Conservation (phyloP, 148 eudicot genomes). For the Mesembryanthemum crystallinum region DNA sequence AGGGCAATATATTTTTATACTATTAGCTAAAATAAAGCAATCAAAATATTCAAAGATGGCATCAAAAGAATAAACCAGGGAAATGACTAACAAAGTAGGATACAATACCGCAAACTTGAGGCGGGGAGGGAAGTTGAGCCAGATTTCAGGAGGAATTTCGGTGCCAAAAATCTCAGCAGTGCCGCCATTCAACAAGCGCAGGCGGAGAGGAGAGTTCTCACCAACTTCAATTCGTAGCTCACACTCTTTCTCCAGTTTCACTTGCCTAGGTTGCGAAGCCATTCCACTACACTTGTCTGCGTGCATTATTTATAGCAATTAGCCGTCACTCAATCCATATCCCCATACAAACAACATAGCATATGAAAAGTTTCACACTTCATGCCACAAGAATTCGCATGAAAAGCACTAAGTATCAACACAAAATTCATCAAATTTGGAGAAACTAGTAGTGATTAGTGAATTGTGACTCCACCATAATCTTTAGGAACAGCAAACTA, state of each 20-base stretch:
- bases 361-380: no score
- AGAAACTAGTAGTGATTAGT: no score
- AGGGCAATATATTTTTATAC: no score
- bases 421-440: no score
- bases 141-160: conserved; percentile 81
- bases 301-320: no score
- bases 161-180: conserved; percentile 90
- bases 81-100: not conserved
- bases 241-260: conserved; percentile 79
- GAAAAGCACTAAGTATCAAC: no score
- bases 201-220: conserved; percentile 60
- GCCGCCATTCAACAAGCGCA: conserved; percentile 67
- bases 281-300: not conserved
- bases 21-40: not conserved
- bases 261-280: conserved; percentile 48
- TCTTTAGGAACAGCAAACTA: no score
- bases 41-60: not conserved
- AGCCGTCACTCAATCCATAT: no score
- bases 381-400: no score
- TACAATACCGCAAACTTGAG: conserved; percentile 78
- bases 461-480: no score
- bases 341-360: no score
- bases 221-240: conserved; percentile 83
- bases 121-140: conserved; percentile 83
- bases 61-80: no score